Evolutionary conservation across 2,329 filamentous ascomycete genomes (phyloP).

Genomic region (Phialemoniopsis sp.): DNA sequence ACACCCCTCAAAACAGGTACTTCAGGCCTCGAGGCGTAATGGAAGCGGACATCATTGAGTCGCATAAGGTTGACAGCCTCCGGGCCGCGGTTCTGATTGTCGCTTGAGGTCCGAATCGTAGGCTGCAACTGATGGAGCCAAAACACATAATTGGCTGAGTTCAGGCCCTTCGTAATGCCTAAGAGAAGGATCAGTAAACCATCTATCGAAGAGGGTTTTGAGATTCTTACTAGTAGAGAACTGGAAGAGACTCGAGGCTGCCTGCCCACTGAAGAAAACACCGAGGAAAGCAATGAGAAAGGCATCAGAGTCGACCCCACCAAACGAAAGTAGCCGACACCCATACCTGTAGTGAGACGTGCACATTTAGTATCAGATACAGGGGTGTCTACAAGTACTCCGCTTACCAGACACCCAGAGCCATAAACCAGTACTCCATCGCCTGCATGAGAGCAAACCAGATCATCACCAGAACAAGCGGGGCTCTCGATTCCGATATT

Average conservation of each 20-base stretch:
- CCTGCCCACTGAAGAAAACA: slow-evolving; percentile 41
- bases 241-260: slow-evolving; percentile 33
- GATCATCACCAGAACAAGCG: slow-evolving; percentile 23
- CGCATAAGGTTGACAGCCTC: slow-evolving; percentile 27
- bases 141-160: slow-evolving; percentile 45
- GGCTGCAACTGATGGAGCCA: slow-evolving; percentile 38
- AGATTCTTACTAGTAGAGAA: slow-evolving; percentile 47
- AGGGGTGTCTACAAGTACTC: no score
- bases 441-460: slow-evolving; percentile 29
- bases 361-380: no score
- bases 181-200: no score
- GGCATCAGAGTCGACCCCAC: slow-evolving; percentile 32
- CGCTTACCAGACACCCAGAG: slow-evolving; percentile 38
- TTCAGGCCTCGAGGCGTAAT: slow-evolving; percentile 49
- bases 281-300: slow-evolving; percentile 50
- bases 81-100: slow-evolving; percentile 31
- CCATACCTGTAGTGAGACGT: no score
- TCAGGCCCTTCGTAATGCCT: slow-evolving; percentile 47
- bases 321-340: slow-evolving; percentile 27
- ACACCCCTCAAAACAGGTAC: slow-evolving; percentile 37
- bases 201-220: no score
- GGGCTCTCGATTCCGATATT: no score
- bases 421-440: slow-evolving; percentile 34
- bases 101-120: slow-evolving; percentile 32
- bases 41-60: slow-evolving; percentile 55